Evolutionary conservation across 73 alveolate species (phyloP).

Genomic region (Tetrahymena malaccensis): DNA sequence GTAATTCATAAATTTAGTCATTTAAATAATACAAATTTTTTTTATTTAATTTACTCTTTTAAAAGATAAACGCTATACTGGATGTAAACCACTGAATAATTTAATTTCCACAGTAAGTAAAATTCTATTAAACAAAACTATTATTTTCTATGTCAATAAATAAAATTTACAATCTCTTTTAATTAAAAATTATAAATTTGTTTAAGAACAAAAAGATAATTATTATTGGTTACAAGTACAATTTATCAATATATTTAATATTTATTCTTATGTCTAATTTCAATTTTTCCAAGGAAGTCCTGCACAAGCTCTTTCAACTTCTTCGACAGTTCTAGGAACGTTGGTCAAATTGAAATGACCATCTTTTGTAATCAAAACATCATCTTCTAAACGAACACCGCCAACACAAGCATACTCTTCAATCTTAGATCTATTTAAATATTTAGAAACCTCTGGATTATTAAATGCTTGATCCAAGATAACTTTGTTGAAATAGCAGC

Average conservation of each 20-base stretch:
- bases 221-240: neutral
- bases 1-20: no score
- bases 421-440: slow-evolving; percentile 62
- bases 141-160: no score
- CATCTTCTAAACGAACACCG: slow-evolving; percentile 99
- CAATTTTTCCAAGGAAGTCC: neutral
- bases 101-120: no score
- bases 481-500: slow-evolving; percentile 92
- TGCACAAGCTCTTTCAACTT: slow-evolving; percentile 79
- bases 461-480: slow-evolving; percentile 62
- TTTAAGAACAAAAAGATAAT: neutral
- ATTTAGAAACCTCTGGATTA: slow-evolving; percentile 43
- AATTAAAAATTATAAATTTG: no score
- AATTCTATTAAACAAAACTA: no score
- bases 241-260: neutral
- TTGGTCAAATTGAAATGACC: slow-evolving; percentile 83
- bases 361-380: slow-evolving; percentile 71
- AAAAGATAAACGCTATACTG: no score
- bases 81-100: no score
- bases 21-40: no score
- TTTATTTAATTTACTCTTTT: no score
- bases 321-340: slow-evolving; percentile 93
- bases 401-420: slow-evolving; percentile 81
- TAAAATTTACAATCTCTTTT: no score
- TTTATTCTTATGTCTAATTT: neutral